A percentile compares a stretch with the other conserved stretches of the same genome.
Conservation (phyloP, 345 rosid species). For the Jatropha curcas region DNA sequence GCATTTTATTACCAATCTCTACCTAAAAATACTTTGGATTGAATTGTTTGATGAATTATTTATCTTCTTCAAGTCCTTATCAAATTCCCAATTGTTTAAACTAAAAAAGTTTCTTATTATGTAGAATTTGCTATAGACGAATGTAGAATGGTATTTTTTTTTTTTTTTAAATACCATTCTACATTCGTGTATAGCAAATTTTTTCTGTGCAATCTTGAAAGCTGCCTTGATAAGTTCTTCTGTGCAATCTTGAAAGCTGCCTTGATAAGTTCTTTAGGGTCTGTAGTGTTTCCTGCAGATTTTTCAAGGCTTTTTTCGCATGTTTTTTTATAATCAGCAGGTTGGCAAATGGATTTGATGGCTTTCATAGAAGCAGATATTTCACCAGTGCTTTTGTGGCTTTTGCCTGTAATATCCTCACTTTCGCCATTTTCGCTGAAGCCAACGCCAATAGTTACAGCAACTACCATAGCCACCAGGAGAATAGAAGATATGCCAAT, state of each 20-base stretch:
- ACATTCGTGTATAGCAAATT: too few species aligned
- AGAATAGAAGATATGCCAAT: slow-evolving; percentile 49
- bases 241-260: slow-evolving; percentile 47
- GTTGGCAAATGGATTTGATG: slow-evolving; percentile 58
- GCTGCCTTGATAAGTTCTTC: slow-evolving; percentile 37
- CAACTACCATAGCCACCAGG: slow-evolving; percentile 49
- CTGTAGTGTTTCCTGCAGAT: slow-evolving; percentile 43
- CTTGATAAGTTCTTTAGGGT: slow-evolving; percentile 59
- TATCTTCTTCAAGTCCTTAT: too few species aligned
- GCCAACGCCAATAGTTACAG: slow-evolving; percentile 45
- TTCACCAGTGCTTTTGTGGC: background rate
- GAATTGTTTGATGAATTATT: too few species aligned
- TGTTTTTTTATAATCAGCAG: slow-evolving; percentile 50
- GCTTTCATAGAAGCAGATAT: slow-evolving; percentile 55
- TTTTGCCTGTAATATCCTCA: background rate
- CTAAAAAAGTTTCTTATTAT: too few species aligned
- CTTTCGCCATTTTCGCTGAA: background rate
- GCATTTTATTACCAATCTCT: too few species aligned
- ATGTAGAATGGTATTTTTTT: too few species aligned
- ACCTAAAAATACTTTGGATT: too few species aligned
- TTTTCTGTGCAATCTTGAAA: too few species aligned
- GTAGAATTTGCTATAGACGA: too few species aligned
- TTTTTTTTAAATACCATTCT: too few species aligned
- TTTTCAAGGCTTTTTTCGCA: slow-evolving; percentile 50
- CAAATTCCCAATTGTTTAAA: too few species aligned